Percentiles rank a stretch among this genome's conserved stretches.
Evolutionary conservation across 2,329 filamentous ascomycete genomes (phyloP).

Genomic region (Sporothrix variecibatus): DNA sequence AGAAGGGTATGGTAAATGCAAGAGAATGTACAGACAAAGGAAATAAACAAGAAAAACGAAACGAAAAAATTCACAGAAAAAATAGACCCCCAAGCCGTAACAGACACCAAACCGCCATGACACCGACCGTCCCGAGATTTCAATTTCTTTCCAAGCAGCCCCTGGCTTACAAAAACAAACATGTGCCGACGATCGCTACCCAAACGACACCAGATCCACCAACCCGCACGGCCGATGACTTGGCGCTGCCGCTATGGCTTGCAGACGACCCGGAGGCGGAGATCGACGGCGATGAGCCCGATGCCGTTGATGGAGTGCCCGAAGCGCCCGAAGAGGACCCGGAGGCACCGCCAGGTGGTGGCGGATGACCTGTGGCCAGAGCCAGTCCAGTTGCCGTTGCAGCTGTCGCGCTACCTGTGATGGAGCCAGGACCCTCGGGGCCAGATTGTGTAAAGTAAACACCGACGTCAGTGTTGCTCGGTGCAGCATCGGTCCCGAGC

Average conservation of each 20-base stretch:
- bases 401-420: conserved; percentile 45
- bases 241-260: neutral
- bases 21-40: neutral
- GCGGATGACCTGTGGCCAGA: conserved; percentile 26
- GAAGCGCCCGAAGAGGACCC: neutral
- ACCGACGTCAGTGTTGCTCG: conserved; percentile 42
- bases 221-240: neutral
- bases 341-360: neutral
- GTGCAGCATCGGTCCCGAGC: conserved; percentile 30
- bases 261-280: neutral
- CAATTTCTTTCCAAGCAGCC: neutral
- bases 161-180: neutral
- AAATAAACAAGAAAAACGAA: neutral
- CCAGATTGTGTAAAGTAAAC: conserved; percentile 44
- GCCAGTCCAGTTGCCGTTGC: conserved; percentile 38
- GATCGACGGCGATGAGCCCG: neutral
- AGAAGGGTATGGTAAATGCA: conserved; percentile 14
- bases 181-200: neutral
- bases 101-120: neutral
- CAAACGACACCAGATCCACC: neutral
- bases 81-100: neutral
- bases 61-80: neutral
- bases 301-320: neutral
- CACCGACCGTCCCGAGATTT: neutral
- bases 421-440: conserved; percentile 39